These are phyloP conservation scores for Aspergillus sp. DNA, from an alignment of 2,329 filamentous ascomycete genomes.

Conservation along the genomic window DNA sequence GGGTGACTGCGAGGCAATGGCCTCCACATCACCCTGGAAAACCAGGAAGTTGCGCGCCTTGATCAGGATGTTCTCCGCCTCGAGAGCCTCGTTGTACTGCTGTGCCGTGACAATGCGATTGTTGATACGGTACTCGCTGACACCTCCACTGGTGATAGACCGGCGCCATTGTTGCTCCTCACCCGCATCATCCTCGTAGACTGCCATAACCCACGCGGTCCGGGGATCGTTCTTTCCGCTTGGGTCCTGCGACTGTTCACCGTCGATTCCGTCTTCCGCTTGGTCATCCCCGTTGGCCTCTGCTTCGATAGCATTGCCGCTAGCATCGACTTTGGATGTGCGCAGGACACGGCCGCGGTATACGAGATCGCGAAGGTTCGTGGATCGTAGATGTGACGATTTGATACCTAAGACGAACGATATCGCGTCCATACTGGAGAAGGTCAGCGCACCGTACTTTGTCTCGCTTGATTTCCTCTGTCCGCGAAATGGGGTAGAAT, in stretches of 20 bases:
- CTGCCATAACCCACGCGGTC: conserved; percentile 98
- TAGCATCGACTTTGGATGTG: conserved; percentile 88
- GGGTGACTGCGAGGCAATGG: conserved; percentile 91
- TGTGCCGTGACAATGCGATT: conserved; percentile 83
- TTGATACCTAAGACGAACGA: conserved; percentile 99
- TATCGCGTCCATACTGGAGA: conserved; percentile 89
- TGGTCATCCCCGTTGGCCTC: conserved; percentile 64
- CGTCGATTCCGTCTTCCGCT: conserved; percentile 55
- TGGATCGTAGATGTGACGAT: conserved; percentile 93
- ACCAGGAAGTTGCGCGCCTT: conserved; percentile 97
- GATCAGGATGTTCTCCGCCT: conserved; percentile 94
- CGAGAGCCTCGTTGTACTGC: conserved; percentile 90
- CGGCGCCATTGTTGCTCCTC: conserved; percentile 97
- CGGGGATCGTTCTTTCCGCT: conserved; percentile 74
- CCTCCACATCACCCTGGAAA: conserved; percentile 97
- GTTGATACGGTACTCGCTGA: conserved; percentile 97
- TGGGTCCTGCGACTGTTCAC: conserved; percentile 61
- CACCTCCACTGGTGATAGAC: conserved; percentile 81
- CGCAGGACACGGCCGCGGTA: conserved; percentile 93
- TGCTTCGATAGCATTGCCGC: conserved; percentile 68
- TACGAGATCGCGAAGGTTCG: conserved; percentile 89
- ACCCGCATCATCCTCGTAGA: conserved; percentile 95
- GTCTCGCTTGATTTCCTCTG: background rate
- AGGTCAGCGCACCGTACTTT: conserved; percentile 25
- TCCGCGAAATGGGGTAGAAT: background rate